Conservation (phyloP, 1,284 basidiomycete species). For the Hypsizygus ulmarius region DNA sequence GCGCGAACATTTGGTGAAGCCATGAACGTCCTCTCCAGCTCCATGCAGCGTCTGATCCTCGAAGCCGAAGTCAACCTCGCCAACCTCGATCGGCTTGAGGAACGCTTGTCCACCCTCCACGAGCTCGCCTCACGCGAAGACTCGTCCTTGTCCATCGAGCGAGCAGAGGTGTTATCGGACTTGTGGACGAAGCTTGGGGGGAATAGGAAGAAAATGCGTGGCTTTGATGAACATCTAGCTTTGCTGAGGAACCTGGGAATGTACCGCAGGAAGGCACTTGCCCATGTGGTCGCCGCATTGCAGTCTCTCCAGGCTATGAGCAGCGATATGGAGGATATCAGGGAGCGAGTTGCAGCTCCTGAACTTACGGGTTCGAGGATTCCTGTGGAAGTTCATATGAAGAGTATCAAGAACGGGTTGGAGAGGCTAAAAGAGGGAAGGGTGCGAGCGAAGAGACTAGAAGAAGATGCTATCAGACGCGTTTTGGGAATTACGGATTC, state of each 20-base stretch:
- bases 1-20: constrained; percentile 54
- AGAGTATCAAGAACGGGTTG: constrained; percentile 61
- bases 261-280: constrained; percentile 58
- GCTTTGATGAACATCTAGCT: constrained; percentile 47
- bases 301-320: constrained; percentile 59
- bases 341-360: constrained; percentile 64
- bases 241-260: constrained; percentile 52
- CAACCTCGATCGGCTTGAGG: constrained; percentile 60
- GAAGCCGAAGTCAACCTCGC: constrained; percentile 56
- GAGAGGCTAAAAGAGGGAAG: constrained; percentile 61
- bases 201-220: constrained; percentile 45
- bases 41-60: constrained; percentile 54
- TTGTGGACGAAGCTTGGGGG: constrained; percentile 69
- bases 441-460: constrained; percentile 37
- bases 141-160: constrained; percentile 38
- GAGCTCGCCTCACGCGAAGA: constrained; percentile 60
- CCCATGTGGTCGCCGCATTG: constrained; percentile 60
- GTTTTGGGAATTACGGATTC: constrained; percentile 26
- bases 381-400: constrained; percentile 70
- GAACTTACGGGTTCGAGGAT: constrained; percentile 54
- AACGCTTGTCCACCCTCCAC: constrained; percentile 51
- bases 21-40: constrained; percentile 54
- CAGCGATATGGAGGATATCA: constrained; percentile 70
- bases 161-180: constrained; percentile 53
- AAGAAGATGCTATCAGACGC: constrained; percentile 35